phyloP scores from a whole-genome alignment of 2,329 filamentous ascomycete genomes.

The Simplicillium sp. region DNA sequence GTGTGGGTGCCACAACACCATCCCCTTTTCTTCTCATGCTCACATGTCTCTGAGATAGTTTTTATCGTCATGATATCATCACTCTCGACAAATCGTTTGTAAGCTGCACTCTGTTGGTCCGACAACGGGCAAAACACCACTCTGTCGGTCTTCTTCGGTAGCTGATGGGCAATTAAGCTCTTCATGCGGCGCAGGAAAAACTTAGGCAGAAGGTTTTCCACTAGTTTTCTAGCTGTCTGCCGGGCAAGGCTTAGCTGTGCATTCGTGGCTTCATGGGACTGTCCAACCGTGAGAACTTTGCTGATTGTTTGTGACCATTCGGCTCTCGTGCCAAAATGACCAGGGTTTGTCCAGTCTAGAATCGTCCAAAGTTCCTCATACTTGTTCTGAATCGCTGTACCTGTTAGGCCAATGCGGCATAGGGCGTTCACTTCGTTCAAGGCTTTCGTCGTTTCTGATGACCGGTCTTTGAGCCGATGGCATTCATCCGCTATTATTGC shows the following conservation, averaged over 20 bases:
- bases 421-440: constrained; percentile 88
- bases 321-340: constrained; percentile 49
- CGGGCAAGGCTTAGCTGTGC: constrained; percentile 73
- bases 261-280: constrained; percentile 84
- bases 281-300: constrained; percentile 73
- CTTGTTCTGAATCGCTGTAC: constrained; percentile 94
- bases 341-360: constrained; percentile 92
- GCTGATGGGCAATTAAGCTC: constrained; percentile 78
- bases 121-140: constrained; percentile 94
- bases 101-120: constrained; percentile 69
- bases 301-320: constrained; percentile 76
- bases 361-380: constrained; percentile 97
- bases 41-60: constrained; percentile 56
- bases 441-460: constrained; percentile 68
- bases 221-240: constrained; percentile 73
- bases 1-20: constrained; percentile 67
- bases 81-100: constrained; percentile 67
- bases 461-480: constrained; percentile 74
- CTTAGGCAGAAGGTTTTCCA: constrained; percentile 75
- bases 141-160: constrained; percentile 88
- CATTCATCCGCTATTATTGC: constrained; percentile 92
- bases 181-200: constrained; percentile 95
- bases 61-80: constrained; percentile 62
- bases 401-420: constrained; percentile 86
- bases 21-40: constrained; percentile 55